These are phyloP conservation scores for Jacaranda mimosifolia DNA, from an alignment of 257 asterid genomes.

Conservation along the genomic window DNA sequence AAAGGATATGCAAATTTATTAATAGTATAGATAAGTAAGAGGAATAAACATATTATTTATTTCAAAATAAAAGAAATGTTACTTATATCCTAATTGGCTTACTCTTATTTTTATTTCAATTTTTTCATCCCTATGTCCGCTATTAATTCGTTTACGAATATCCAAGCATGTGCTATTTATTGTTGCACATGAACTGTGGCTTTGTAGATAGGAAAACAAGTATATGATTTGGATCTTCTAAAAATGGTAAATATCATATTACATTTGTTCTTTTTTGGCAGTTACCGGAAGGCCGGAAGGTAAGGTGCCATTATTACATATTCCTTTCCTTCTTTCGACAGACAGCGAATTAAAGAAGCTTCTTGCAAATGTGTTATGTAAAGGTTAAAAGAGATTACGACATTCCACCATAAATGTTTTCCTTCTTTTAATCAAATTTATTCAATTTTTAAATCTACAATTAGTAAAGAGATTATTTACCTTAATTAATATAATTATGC, in stretches of 20 bases:
- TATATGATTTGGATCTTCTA: neutral
- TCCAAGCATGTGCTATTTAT: neutral
- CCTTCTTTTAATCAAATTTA: too few species aligned
- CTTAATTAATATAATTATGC: too few species aligned
- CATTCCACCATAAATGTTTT: too few species aligned
- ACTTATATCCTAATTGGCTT: neutral
- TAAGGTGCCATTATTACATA: neutral
- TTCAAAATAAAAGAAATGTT: neutral
- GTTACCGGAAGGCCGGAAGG: neutral
- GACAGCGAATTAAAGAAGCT: neutral
- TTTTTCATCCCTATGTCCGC: neutral
- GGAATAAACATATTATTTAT: too few species aligned
- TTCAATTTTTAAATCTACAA: neutral
- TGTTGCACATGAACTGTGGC: conserved; percentile 11
- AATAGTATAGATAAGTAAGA: too few species aligned
- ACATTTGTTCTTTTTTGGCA: neutral
- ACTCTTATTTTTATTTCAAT: neutral
- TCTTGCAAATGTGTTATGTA: neutral
- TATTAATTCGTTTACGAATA: neutral
- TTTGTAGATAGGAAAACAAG: neutral
- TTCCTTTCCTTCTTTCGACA: neutral
- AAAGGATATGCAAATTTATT: too few species aligned
- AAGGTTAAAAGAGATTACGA: neutral
- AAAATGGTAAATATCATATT: conserved; percentile 8
- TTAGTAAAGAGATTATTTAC: neutral